These are phyloP conservation scores for Pyricularia pennisetigena DNA, from an alignment of 2,329 filamentous ascomycete genomes.

Conservation along the genomic window DNA sequence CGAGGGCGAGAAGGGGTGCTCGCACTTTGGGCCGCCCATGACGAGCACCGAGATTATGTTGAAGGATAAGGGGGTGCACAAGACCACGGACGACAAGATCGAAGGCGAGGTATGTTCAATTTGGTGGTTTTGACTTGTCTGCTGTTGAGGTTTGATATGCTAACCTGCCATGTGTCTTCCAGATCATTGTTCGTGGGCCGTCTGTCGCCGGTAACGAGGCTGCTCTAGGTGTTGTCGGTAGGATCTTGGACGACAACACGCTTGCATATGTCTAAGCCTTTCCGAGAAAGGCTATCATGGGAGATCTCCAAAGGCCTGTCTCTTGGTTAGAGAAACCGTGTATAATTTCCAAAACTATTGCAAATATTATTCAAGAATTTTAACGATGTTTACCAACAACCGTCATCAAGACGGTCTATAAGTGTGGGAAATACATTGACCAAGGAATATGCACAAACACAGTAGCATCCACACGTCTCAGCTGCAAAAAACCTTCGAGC, in stretches of 20 bases:
- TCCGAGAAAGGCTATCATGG: not conserved
- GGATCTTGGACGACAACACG: slow-evolving; percentile 63
- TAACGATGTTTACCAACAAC: not conserved
- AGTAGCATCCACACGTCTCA: not conserved
- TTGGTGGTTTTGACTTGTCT: not conserved
- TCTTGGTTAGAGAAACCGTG: not conserved
- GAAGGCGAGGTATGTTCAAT: slow-evolving; percentile 51
- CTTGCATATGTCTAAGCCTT: slow-evolving; percentile 41
- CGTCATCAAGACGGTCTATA: not conserved
- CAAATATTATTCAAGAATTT: not conserved
- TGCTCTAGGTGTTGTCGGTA: slow-evolving; percentile 52
- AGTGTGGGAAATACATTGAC: not conserved
- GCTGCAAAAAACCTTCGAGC: not conserved
- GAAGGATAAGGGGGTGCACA: slow-evolving; percentile 48
- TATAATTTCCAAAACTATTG: not conserved
- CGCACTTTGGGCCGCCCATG: slow-evolving; percentile 75
- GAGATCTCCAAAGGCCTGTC: not conserved
- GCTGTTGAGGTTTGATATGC: slow-evolving; percentile 5
- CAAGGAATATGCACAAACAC: not conserved
- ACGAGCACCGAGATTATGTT: slow-evolving; percentile 72
- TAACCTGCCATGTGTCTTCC: not conserved
- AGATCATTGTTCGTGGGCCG: slow-evolving; percentile 66
- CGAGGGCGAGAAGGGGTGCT: slow-evolving; percentile 15
- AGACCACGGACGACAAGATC: slow-evolving; percentile 52
- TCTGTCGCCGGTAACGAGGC: slow-evolving; percentile 61